Evolutionary conservation across 495 filamentous ascomycete species (phyloP).

Genomic region (Entonaema liquescens): DNA sequence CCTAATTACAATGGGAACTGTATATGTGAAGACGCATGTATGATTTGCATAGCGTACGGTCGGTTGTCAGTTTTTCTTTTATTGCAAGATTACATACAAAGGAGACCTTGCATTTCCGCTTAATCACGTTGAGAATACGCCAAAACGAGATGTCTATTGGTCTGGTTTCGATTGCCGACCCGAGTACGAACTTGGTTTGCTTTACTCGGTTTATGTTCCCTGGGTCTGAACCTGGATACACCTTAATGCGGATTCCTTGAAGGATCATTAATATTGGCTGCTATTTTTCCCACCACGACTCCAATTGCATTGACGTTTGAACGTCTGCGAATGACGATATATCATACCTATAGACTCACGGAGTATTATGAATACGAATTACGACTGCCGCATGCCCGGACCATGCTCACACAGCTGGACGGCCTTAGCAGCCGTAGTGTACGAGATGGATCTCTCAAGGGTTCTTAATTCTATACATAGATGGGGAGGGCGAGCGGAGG

Average conservation of each 20-base stretch:
- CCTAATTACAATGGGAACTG: slow-evolving; percentile 36
- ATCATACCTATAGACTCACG: slow-evolving; percentile 43
- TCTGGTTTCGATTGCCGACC: slow-evolving; percentile 10
- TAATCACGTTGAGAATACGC: slow-evolving; percentile 36
- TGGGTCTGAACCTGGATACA: slow-evolving; percentile 26
- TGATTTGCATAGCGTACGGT: slow-evolving; percentile 46
- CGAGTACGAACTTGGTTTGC: slow-evolving; percentile 18
- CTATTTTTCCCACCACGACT: slow-evolving; percentile 25
- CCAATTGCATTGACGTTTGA: slow-evolving; percentile 21
- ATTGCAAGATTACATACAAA: slow-evolving; percentile 22
- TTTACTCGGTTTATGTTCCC: slow-evolving; percentile 13
- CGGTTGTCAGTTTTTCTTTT: slow-evolving; percentile 26
- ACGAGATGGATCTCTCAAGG: slow-evolving; percentile 25
- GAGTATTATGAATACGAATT: slow-evolving; percentile 48
- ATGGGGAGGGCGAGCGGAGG: slow-evolving; percentile 20
- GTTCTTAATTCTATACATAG: slow-evolving; percentile 26
- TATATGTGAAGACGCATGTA: slow-evolving; percentile 45
- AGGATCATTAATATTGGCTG: slow-evolving; percentile 26
- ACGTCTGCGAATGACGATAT: slow-evolving; percentile 32
- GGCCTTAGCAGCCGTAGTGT: slow-evolving; percentile 6
- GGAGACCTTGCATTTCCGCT: slow-evolving; percentile 19
- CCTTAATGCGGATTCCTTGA: slow-evolving; percentile 21
- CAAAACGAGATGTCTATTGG: slow-evolving; percentile 13
- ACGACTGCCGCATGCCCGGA: slow-evolving; percentile 35
- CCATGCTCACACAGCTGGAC: slow-evolving; percentile 25